Percentiles rank a stretch among this genome's conserved stretches.
Evolutionary conservation across 83 land plant species (phyloP).

Genomic region (Picea abies): DNA sequence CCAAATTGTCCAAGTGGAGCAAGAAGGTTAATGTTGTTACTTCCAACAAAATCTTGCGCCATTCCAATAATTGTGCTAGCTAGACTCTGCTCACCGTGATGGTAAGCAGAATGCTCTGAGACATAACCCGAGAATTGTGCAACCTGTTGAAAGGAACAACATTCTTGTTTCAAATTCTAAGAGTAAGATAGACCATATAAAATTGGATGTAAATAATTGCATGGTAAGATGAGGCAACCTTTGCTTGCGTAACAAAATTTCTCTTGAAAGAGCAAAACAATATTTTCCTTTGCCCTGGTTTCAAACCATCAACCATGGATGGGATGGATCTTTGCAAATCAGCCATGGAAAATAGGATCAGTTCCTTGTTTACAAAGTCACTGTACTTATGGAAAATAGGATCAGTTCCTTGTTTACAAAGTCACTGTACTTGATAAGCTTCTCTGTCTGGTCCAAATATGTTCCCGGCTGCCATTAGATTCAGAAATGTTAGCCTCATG

Average conservation of each 20-base stretch:
- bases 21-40: constrained; percentile 96
- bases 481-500: not conserved
- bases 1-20: constrained; percentile 96
- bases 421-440: constrained; percentile 82
- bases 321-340: constrained; percentile 96
- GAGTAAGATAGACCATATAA: not conserved
- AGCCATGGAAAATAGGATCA: constrained; percentile 90
- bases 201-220: not conserved
- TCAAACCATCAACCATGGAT: constrained; percentile 98
- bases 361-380: constrained; percentile 96
- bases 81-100: constrained; percentile 98
- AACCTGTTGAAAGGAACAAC: constrained; percentile 38
- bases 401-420: constrained; percentile 97
- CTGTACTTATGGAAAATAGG: no score
- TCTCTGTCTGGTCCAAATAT: constrained; percentile 76
- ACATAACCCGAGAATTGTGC: constrained; percentile 99
- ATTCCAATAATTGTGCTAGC: constrained; percentile 95
- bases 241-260: constrained; percentile 87
- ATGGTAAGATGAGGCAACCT: constrained; percentile 34
- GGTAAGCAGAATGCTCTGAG: constrained; percentile 98
- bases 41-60: constrained; percentile 98
- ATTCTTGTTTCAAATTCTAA: not conserved
- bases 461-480: constrained; percentile 77
- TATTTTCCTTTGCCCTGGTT: constrained; percentile 97
- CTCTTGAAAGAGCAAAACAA: constrained; percentile 93